Conservation (phyloP, 805 yeast genomes). For the Cyberlindnera bimundalis region DNA sequence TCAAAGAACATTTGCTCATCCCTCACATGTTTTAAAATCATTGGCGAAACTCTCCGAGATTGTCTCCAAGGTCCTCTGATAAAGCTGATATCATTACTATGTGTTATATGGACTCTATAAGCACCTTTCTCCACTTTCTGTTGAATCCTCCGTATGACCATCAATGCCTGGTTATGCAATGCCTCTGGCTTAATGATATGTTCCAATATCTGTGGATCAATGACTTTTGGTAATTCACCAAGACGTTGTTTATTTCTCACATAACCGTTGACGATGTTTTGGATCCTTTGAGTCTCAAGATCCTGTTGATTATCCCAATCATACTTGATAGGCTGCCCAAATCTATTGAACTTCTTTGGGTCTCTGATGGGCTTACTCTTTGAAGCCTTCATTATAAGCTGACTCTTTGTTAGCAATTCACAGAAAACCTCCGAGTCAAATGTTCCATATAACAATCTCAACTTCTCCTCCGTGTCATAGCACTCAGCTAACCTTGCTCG, state of each 20-base stretch:
- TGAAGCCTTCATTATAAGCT: background rate
- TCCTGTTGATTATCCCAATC: conserved; percentile 21
- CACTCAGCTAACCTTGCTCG: conserved; percentile 11
- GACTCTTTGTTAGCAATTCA: background rate
- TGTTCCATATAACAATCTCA: conserved; percentile 6
- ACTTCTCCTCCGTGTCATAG: conserved; percentile 13
- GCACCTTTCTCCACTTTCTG: conserved; percentile 17
- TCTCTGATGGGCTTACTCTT: background rate
- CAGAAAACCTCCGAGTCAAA: conserved; percentile 1
- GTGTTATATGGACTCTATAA: conserved; percentile 17
- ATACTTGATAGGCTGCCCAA: conserved; percentile 19
- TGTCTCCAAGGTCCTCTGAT: conserved; percentile 24
- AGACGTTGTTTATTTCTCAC: conserved; percentile 10
- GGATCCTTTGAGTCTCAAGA: conserved; percentile 13
- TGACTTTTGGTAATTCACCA: conserved; percentile 18
- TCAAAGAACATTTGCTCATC: conserved; percentile 17
- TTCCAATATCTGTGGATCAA: conserved; percentile 18
- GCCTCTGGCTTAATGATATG: conserved; percentile 22
- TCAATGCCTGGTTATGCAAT: conserved; percentile 17
- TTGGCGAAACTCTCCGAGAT: conserved; percentile 11
- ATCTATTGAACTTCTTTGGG: conserved; percentile 4
- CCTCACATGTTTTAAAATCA: conserved; percentile 12
- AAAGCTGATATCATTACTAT: conserved; percentile 13
- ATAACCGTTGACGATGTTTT: conserved; percentile 17
- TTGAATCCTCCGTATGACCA: conserved; percentile 9